phyloP scores from a whole-genome alignment of 2,329 filamentous ascomycete species.

The Botryotinia convoluta region DNA sequence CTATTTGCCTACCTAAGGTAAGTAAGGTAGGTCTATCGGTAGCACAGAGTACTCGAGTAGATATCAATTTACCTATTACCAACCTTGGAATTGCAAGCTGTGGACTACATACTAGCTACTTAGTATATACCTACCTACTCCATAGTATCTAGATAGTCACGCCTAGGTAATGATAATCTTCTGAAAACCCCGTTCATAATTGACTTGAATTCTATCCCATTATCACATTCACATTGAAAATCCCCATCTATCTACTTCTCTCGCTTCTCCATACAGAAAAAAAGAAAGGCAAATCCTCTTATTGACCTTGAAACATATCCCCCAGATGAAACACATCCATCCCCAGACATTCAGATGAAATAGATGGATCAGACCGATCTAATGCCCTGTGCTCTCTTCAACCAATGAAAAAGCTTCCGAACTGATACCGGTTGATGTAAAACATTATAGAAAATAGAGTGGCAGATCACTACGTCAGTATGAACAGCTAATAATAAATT shows the following conservation, averaged over 20 bases:
- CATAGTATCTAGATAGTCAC: not conserved
- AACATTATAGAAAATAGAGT: not conserved
- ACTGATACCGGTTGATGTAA: not conserved
- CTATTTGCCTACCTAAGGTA: not conserved
- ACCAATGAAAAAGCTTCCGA: not conserved
- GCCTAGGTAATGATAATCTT: not conserved
- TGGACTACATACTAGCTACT: not conserved
- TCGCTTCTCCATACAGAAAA: not conserved
- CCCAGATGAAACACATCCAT: not conserved
- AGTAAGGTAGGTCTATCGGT: not conserved
- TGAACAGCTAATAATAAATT: not conserved
- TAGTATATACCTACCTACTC: not conserved
- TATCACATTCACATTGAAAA: not conserved
- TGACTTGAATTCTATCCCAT: not conserved
- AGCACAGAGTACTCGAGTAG: not conserved
- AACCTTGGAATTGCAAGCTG: not conserved
- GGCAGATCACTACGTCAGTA: not conserved
- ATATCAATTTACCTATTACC: not conserved
- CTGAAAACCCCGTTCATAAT: not conserved
- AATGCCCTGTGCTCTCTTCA: not conserved
- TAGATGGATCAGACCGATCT: not conserved
- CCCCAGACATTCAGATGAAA: not conserved
- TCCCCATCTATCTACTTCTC: not conserved
- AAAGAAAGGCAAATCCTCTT: not conserved
- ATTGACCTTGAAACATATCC: not conserved